Base-by-base conservation (phyloP, 306 rosid genomes). In the Dryas drummondii region DNA sequence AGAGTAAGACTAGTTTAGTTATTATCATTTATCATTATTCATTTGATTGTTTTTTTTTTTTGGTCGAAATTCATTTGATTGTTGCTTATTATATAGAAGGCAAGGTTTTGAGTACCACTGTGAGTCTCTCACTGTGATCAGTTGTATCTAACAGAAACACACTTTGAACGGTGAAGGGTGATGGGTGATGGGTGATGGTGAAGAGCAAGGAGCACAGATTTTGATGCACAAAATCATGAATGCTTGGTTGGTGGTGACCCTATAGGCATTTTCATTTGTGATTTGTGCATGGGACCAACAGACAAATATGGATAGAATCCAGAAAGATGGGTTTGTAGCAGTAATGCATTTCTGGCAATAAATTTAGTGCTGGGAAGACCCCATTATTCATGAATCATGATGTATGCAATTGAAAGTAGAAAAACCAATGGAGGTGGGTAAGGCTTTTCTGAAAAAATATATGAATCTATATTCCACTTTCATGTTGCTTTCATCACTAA, bases 351-450 rank as follows among this genome's bases (percentile, higher is more conserved):
- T 79, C n/a, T 71, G 73, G 71, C 13, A 53, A 66, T 68, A 52
- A 37, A 68, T 73, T 47, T 27, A 79, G 81, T 79, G 83, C 59
- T 76, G 56, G 74, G 73, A 53, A 71, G 76, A 66, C 60, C 79
- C 80, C 81, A 51, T 79, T 67, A 45, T 41, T 64, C 12, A 37
- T 49, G 77, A 37, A 15, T 9, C 61, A 52, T 76, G 77, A 63
- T 67, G 58, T 49, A 71, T 59, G 84, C 80, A 17, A 9, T 57
- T 60, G 68, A 72, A 78, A 76, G 76, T 70, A 46, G 76, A 41
- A 9, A 50, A 74, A 62, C 71, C 68, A 63, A 15, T 15, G 12
- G 42, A 53, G 57, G 81, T 51, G 64, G 14, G 51, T 59, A 62
- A 46, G 64, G 74, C 82, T 81, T 82, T 73, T 8, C 48, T 75